phyloP scores from a whole-genome alignment of 1,284 basidiomycete genomes.

The Cryptococcus sp. region DNA sequence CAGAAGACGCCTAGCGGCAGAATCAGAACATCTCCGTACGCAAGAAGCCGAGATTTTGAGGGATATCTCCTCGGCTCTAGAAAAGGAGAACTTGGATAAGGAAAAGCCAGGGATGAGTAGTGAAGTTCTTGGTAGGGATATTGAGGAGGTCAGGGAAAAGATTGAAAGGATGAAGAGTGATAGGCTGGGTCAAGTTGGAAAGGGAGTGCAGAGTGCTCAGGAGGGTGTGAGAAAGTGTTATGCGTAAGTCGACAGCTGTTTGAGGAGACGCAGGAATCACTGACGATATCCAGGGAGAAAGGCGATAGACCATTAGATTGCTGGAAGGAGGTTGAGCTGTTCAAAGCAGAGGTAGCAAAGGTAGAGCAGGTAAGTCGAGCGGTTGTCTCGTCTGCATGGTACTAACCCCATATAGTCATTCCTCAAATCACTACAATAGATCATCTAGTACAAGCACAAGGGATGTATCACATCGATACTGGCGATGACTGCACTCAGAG shows the following conservation, averaged over 20 bases:
- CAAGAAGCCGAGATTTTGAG: constrained; percentile 46
- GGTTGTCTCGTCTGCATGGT: not conserved
- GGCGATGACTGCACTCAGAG: too few species aligned
- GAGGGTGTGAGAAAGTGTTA: constrained; percentile 45
- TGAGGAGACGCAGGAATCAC: not conserved
- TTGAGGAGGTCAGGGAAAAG: constrained; percentile 49
- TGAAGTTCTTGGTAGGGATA: constrained; percentile 45
- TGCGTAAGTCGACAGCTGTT: constrained; percentile 33
- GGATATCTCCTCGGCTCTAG: constrained; percentile 42
- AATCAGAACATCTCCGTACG: constrained; percentile 39
- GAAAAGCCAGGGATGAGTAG: constrained; percentile 45
- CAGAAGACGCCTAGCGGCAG: constrained; percentile 39
- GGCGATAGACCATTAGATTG: constrained; percentile 45
- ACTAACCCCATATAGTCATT: constrained; percentile 24
- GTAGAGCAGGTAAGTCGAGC: constrained; percentile 42
- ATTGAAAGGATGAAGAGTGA: constrained; percentile 41
- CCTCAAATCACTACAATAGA: constrained; percentile 44
- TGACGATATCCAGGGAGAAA: constrained; percentile 10
- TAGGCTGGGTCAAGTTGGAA: constrained; percentile 28
- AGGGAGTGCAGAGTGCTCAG: constrained; percentile 32
- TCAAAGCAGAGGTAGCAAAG: constrained; percentile 47
- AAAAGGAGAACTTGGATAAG: constrained; percentile 49
- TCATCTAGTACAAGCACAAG: not conserved
- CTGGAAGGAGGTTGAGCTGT: constrained; percentile 48
- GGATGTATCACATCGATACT: too few species aligned